Conservation (phyloP, 352 stramenopile genomes). For the Discostella stelligera region DNA sequence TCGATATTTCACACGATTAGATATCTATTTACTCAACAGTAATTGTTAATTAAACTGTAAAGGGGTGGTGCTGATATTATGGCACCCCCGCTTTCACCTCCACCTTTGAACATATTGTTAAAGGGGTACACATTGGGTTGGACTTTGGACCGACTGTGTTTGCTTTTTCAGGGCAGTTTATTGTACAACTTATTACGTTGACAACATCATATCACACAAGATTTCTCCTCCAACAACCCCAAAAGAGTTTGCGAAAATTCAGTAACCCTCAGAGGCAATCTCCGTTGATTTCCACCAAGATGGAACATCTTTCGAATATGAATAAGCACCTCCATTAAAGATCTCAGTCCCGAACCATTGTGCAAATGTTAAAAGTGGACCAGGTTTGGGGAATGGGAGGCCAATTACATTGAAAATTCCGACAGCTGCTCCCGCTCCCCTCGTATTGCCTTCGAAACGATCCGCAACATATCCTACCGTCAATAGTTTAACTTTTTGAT, state of each 20-base stretch:
- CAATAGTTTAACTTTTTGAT: conserved; percentile 20
- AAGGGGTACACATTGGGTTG: too few species aligned
- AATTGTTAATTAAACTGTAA: too few species aligned
- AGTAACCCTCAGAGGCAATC: background rate
- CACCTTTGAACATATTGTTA: too few species aligned
- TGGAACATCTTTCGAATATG: conserved; percentile 31
- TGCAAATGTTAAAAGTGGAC: conserved; percentile 17
- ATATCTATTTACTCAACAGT: too few species aligned
- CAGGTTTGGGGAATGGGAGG: conserved; percentile 15
- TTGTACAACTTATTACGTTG: too few species aligned
- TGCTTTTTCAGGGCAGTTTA: too few species aligned
- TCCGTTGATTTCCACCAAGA: conserved; percentile 22
- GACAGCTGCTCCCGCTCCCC: conserved; percentile 26
- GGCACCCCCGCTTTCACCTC: too few species aligned
- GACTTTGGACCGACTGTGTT: too few species aligned
- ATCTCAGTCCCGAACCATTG: conserved; percentile 23
- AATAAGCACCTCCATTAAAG: background rate
- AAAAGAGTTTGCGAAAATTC: too few species aligned
- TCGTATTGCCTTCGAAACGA: conserved; percentile 43
- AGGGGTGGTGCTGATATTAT: too few species aligned
- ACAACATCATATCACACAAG: too few species aligned
- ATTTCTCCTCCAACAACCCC: too few species aligned
- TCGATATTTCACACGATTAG: background rate
- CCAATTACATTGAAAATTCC: conserved; percentile 42
- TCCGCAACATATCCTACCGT: conserved; percentile 50